Evolutionary conservation across 2,329 filamentous ascomycete genomes (phyloP), one percentile per base, ranked within the genome.

Genomic region (Aureobasidium sp.): DNA sequence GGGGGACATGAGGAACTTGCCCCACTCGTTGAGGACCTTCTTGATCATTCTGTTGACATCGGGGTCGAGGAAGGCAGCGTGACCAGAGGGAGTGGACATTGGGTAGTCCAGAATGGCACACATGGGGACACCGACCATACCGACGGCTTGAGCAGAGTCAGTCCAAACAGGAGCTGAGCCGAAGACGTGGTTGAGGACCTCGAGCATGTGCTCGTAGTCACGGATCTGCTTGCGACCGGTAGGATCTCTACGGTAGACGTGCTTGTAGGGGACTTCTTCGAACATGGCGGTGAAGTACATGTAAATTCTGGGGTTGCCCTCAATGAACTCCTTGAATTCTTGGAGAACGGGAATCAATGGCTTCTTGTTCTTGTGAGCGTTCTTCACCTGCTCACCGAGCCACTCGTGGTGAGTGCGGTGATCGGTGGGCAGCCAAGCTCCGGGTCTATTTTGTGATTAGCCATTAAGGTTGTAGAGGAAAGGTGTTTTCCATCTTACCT

Each of bases 281-380:
- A 72, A 90, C 87, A 90, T 90, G 65, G 81, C 77, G 27, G 77
- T 76, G 69, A 88, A 84, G 71, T 86, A 83, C 79, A 89, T 85
- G 75, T 84, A 86, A 29, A 90, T 75, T 26, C 85, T 80, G 1
- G 85, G 76, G 65, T 84, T 84, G 32, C 72, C 72, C 71, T 90
- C 87, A 65, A 90, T 89, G 27, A 89, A 74, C 1, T 82, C 71
- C 69, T 85, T 79, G 75, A 90, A 88, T 65, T 89, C 87, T 65
- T 80, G 68, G 0, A 90, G 72, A 0, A 84, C 84, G 0, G 85
- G 86, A 13, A 81, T 78, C 0, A 89, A 76, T 1, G 80, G 71
- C 66, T 80, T 73, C 5, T 73, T 69, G 8, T 82, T 73, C 17
- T 76, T 72, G 67, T 86, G 81, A 26, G 85, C 80, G 44, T 85